These are phyloP conservation scores for Trematosphaeria pertusa DNA, from an alignment of 2,329 filamentous ascomycete genomes.

Conservation along the genomic window DNA sequence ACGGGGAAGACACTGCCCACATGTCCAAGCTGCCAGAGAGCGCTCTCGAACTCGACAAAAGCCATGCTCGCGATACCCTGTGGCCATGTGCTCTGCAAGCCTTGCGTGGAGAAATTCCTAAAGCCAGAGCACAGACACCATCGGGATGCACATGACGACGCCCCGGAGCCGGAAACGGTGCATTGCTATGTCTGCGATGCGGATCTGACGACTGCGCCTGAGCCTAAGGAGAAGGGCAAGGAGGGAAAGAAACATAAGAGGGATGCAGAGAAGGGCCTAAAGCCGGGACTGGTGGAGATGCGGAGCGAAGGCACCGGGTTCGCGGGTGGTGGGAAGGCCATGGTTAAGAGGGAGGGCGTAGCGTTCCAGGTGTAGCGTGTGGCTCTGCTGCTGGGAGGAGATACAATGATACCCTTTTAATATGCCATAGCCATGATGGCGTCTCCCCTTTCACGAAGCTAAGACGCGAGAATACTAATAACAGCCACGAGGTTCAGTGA, in stretches of 20 bases:
- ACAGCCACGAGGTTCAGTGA: too few relatives aligned
- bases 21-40: slow-evolving; percentile 88
- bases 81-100: slow-evolving; percentile 88
- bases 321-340: slow-evolving; percentile 82
- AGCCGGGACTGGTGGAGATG: slow-evolving; percentile 78
- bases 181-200: slow-evolving; percentile 88
- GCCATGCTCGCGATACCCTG: slow-evolving; percentile 86
- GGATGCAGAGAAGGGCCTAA: slow-evolving; percentile 64
- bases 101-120: slow-evolving; percentile 85
- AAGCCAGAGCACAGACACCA: slow-evolving; percentile 47
- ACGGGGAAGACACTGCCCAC: slow-evolving; percentile 59
- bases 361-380: slow-evolving; percentile 81
- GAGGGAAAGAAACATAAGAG: slow-evolving; percentile 51
- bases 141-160: slow-evolving; percentile 62
- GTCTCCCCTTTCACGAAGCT: too few relatives aligned
- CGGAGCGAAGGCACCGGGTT: slow-evolving; percentile 91
- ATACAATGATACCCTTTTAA: too few relatives aligned
- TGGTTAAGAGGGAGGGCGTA: slow-evolving; percentile 79
- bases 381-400: too few relatives aligned
- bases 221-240: slow-evolving; percentile 42
- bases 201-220: slow-evolving; percentile 63
- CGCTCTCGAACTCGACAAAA: slow-evolving; percentile 79
- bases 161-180: slow-evolving; percentile 61
- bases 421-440: too few relatives aligned
- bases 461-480: too few relatives aligned